Conservation (phyloP, 2,329 filamentous ascomycete genomes). For the Hypoxylon sp. region DNA sequence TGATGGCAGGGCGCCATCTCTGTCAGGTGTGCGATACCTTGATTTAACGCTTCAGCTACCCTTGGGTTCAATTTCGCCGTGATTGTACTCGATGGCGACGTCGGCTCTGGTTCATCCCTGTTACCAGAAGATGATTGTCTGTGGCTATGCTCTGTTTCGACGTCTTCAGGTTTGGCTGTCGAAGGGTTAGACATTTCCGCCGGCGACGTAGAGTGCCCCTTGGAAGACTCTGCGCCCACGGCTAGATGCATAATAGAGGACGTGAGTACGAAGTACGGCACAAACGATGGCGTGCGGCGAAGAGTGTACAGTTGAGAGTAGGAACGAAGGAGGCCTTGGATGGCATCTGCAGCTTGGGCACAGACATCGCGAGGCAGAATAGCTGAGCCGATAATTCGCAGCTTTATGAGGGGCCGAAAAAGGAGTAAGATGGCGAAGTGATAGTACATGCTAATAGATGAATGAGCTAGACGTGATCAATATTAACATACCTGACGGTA, state of each 20-base stretch:
- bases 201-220: conserved; percentile 42
- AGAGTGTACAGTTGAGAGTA: conserved; percentile 71
- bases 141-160: conserved; percentile 26
- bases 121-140: conserved; percentile 29
- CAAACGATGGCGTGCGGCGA: conserved; percentile 70
- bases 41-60: conserved; percentile 62
- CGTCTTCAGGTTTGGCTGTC: conserved; percentile 40
- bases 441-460: conserved; percentile 72
- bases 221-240: conserved; percentile 58
- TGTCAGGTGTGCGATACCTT: conserved; percentile 69
- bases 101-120: conserved; percentile 22
- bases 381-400: conserved; percentile 72
- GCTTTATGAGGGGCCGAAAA: conserved; percentile 78
- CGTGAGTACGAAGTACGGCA: conserved; percentile 72
- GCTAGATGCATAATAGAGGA: conserved; percentile 72
- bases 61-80: conserved; percentile 55
- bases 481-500: not conserved
- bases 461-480: conserved; percentile 16
- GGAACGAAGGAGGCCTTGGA: conserved; percentile 67
- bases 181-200: conserved; percentile 43
- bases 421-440: conserved; percentile 79
- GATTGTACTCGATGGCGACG: conserved; percentile 41
- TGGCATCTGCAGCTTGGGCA: conserved; percentile 70
- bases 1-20: conserved; percentile 73
- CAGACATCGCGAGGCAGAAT: conserved; percentile 76